Evolutionary conservation across 306 rosid species (phyloP), one percentile per base, ranked within the genome.

Genomic region (Mucuna pruriens): DNA sequence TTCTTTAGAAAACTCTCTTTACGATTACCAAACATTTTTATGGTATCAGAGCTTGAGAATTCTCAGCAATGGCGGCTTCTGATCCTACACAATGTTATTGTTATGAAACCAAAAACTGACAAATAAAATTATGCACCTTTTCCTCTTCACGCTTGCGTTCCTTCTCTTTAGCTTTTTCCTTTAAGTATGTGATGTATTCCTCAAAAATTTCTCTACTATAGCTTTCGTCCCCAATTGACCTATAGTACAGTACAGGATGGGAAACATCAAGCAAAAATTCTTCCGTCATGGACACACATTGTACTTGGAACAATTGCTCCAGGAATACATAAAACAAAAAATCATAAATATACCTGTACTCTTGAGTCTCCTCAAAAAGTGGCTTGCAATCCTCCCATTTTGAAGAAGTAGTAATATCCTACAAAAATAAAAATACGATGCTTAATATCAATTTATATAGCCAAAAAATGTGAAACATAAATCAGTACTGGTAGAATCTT

Each of bases 141-240:
- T 96, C 99, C 84, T 92, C 99, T 79, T 96, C 99, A 44, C 99
- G 97, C 85, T 92, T 96, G 46, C 99, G 94, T 80, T 93, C 99
- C 84, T 88, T 96, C 87, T 96, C 99, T 87, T 87, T 93, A 45
- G 94, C 97, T 83, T 92, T 96, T 82, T 92, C 99, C 80, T 87
- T 90, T 12, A 93, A 85, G 86, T 84, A 85, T 25, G 85, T 36
- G 68, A 90, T 80, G 87, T 93, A 89, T 76, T 90, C 97, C 85
- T 89, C 96, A 86, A 96, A 94, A 78, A 90, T 39, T 71, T 96
- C 99, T 87, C 61, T 90, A 49, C 86, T 61, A 34, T 62, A 64
- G 84, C 79, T 90, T 84, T 92, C 99, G 31, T 92, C 97, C 63
- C 94, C 97, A 75, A 96, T 83, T 54, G 90, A 88, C 82, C 99